Evolutionary conservation across 768 basidiomycete genomes (phyloP).

Genomic region (Cyclocybe cylindracea): DNA sequence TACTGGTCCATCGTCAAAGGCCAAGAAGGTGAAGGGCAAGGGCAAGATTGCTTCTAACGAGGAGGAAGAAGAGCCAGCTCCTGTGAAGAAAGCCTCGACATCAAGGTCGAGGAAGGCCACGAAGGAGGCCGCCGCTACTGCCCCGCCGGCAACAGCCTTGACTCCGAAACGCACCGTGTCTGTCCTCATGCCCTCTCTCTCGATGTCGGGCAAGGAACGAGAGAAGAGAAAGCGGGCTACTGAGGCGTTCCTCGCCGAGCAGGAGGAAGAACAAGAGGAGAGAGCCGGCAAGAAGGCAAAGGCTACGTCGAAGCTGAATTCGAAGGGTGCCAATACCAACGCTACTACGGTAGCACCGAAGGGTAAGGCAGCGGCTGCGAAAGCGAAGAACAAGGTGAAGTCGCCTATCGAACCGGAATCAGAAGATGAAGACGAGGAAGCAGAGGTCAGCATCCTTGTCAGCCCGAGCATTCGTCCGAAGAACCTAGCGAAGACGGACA

Average conservation of each 20-base stretch:
- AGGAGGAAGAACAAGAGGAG: no score
- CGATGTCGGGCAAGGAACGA: slow-evolving; percentile 1
- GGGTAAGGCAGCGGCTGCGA: neutral
- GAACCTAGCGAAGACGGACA: neutral
- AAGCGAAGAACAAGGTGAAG: slow-evolving; percentile 3
- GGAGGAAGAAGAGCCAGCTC: slow-evolving; percentile 1
- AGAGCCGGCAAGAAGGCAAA: neutral
- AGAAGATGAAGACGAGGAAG: slow-evolving; percentile 4
- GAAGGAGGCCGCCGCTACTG: neutral
- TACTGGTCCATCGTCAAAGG: neutral
- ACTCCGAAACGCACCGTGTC: slow-evolving; percentile 13
- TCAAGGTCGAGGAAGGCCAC: slow-evolving; percentile 11
- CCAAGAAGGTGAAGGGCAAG: slow-evolving; percentile 7
- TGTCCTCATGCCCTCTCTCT: slow-evolving; percentile 13
- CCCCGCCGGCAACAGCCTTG: neutral
- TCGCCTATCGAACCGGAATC: neutral
- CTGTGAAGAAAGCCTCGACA: neutral
- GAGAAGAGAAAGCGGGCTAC: no score
- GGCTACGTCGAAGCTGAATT: neutral
- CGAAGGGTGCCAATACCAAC: neutral
- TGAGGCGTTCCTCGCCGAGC: no score
- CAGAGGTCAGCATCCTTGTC: neutral
- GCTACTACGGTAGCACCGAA: neutral
- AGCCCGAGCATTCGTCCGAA: neutral
- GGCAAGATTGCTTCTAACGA: neutral